A percentile compares a stretch with the other conserved stretches of the same genome.
Conservation (phyloP, 2,329 filamentous ascomycete genomes). For the Sarocladium oryzae region DNA sequence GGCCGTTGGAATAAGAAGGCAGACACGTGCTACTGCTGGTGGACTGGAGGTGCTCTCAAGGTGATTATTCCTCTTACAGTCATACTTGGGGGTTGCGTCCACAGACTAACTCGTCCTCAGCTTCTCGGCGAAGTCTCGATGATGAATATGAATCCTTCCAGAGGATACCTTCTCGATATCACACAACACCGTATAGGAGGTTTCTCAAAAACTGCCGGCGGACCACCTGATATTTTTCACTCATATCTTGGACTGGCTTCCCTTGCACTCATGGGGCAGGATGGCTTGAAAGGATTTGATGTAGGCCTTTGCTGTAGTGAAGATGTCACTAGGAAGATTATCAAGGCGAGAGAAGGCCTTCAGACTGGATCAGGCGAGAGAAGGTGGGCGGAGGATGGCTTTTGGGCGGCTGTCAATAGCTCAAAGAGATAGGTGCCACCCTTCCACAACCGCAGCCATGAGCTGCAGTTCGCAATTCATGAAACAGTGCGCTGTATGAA, state of each 20-base stretch:
- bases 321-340: constrained; percentile 46
- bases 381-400: constrained; percentile 19
- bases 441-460: too few relatives aligned
- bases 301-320: constrained; percentile 68
- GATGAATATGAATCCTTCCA: constrained; percentile 40
- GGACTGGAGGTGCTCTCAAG: constrained; percentile 64
- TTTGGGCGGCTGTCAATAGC: constrained; percentile 16
- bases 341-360: constrained; percentile 36
- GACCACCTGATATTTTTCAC: constrained; percentile 75
- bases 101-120: constrained; percentile 34
- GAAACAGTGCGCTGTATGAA: too few relatives aligned
- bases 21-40: constrained; percentile 95
- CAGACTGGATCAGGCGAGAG: constrained; percentile 13
- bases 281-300: constrained; percentile 64
- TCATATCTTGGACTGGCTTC: constrained; percentile 82
- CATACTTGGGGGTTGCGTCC: too few relatives aligned
- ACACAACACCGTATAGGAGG: constrained; percentile 83
- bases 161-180: constrained; percentile 75
- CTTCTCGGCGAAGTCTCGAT: neutral
- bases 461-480: too few relatives aligned
- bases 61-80: too few relatives aligned
- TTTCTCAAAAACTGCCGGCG: constrained; percentile 66
- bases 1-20: constrained; percentile 85
- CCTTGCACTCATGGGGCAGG: constrained; percentile 66
- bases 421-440: neutral